A percentile compares a stretch with the other conserved stretches of the same genome.
Conservation (phyloP, 306 rosid genomes). For the Lathyrus aphaca region DNA sequence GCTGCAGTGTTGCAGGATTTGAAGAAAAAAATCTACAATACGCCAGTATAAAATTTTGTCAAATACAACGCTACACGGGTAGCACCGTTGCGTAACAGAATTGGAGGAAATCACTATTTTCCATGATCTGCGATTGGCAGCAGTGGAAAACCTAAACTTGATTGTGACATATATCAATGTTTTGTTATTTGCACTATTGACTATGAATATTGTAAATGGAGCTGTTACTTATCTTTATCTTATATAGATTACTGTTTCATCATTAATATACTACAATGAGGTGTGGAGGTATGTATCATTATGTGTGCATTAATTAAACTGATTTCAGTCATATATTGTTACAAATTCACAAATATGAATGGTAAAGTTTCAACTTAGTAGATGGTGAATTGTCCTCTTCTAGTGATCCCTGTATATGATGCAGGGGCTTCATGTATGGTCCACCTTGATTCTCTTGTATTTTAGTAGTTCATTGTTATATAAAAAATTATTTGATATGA, state of each 20-base stretch:
- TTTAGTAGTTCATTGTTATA: constrained; percentile 12
- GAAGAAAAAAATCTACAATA: not conserved
- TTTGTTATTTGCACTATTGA: constrained; percentile 23
- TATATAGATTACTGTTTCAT: constrained; percentile 5
- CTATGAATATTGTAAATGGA: constrained; percentile 27
- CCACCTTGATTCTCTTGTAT: constrained; percentile 30
- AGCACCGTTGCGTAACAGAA: not conserved
- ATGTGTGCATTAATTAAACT: not conserved
- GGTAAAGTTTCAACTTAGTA: constrained; percentile 6
- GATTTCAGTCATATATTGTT: constrained; percentile 26
- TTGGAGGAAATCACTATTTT: not conserved
- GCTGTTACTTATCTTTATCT: constrained; percentile 12
- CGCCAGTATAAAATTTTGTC: not conserved
- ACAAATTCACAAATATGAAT: not conserved
- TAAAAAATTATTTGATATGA: constrained; percentile 7
- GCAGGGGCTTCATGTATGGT: constrained; percentile 34
- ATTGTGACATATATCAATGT: not conserved
- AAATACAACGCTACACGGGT: not conserved
- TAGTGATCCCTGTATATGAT: constrained; percentile 1
- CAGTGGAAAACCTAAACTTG: not conserved
- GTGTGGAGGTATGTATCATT: not conserved
- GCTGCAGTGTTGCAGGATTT: not conserved
- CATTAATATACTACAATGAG: constrained; percentile 19
- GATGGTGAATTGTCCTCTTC: constrained; percentile 4
- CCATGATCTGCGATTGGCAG: not conserved